Evolutionary conservation across 2,329 filamentous ascomycete genomes (phyloP).

Genomic region (Aspergillus fumigatiaffinis): DNA sequence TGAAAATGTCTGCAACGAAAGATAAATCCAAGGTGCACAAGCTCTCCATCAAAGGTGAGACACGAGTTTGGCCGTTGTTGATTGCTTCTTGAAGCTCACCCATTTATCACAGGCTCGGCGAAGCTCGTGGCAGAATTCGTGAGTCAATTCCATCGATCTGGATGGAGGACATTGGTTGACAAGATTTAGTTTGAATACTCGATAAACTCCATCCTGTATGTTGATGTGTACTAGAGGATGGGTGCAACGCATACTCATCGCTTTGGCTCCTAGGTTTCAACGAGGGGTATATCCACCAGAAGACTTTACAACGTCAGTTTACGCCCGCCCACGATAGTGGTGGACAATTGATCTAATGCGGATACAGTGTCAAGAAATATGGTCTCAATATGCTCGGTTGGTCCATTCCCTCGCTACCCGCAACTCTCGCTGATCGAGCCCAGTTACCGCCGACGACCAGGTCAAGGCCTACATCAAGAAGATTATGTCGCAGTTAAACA

Average conservation of each 20-base stretch:
- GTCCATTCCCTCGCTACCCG: slow-evolving; percentile 13
- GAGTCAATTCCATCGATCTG: slow-evolving; percentile 37
- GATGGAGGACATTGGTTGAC: slow-evolving; percentile 6
- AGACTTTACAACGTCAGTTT: slow-evolving; percentile 81
- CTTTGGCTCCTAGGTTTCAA: slow-evolving; percentile 64
- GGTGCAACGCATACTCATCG: slow-evolving; percentile 10
- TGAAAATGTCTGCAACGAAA: slow-evolving; percentile 45
- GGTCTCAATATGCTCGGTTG: slow-evolving; percentile 90
- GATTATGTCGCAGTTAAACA: slow-evolving; percentile 96
- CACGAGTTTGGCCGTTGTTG: background rate
- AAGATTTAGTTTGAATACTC: slow-evolving; percentile 78
- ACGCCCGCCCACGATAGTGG: background rate
- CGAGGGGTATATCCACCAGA: slow-evolving; percentile 81
- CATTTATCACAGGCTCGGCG: slow-evolving; percentile 54
- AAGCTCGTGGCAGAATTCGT: slow-evolving; percentile 96
- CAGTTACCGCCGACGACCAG: slow-evolving; percentile 92
- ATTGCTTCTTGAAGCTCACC: slow-evolving; percentile 25
- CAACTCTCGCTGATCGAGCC: slow-evolving; percentile 17
- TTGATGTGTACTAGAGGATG: background rate
- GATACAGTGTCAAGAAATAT: slow-evolving; percentile 84
- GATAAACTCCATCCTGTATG: slow-evolving; percentile 91
- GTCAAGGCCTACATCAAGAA: slow-evolving; percentile 99
- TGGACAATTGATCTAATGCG: background rate
- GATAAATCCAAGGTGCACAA: slow-evolving; percentile 90
- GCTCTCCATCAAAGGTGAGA: slow-evolving; percentile 59